Evolutionary conservation across 495 filamentous ascomycete genomes (phyloP), one percentile per base, ranked within the genome.

Genomic region (Apodospora peruviana): DNA sequence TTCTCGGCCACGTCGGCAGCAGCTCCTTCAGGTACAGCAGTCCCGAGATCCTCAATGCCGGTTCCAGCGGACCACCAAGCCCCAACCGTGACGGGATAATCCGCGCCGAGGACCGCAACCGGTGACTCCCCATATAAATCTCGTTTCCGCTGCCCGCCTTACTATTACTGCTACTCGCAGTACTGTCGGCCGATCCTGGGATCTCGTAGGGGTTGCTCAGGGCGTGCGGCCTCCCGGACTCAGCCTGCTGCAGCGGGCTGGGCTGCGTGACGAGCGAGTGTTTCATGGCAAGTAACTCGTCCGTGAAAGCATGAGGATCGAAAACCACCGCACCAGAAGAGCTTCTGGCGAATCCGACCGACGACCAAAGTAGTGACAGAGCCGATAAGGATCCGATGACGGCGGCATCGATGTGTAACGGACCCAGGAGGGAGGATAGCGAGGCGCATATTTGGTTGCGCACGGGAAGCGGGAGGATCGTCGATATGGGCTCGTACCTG

Each of bases 291-390:
- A 58, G 59, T 43, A 50, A 56, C 40, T 62, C 59, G 12, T 59
- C 62, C 11, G 57, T 61, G 34, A 66, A 60, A 14, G 48, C 43
- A 39, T 57, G 41, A 0, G 59, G 62, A 40, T 66, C 62, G 45
- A 59, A 61, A 11, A 10, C 36, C 14, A 58, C 25, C 12, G 55
- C 21, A 18, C 44, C 37, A 5, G 43, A 2, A 17, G 55, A 58
- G 2, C 45, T 22, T 16, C 57, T 35, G 1, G 62, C 59, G 2
- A 50, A 47, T 2, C 43, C 40, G 18, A 66, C 40, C 4, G 57
- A 49, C 0, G 50, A 48, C 7, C 42, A 21, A 34, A 66, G 48
- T 9, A 47, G 19, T 8, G 60, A 23, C 0, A 66, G 50, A n/a
- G 47, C 49, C 5, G 43, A 18, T 2, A 66, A 8, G 1, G 53